phyloP scores from a whole-genome alignment of 345 rosid species.

The Euphorbia tirucalli region DNA sequence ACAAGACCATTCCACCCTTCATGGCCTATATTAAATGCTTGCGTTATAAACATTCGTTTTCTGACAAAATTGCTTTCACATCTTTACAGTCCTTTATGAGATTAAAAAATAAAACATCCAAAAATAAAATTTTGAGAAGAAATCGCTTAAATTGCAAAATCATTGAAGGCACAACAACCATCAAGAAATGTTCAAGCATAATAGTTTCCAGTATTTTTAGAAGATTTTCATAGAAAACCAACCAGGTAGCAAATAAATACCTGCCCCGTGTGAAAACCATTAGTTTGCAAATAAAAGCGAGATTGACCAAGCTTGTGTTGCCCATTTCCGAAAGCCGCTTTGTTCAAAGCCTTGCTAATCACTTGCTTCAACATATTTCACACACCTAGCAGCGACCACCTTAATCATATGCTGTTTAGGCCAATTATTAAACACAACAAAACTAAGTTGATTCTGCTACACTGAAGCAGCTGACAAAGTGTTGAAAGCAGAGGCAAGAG shows the following conservation, averaged over 20 bases:
- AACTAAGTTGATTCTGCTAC: not conserved
- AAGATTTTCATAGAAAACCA: not conserved
- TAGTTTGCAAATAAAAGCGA: constrained; percentile 30
- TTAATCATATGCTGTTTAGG: not conserved
- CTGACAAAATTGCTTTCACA: not conserved
- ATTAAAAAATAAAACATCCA: not conserved
- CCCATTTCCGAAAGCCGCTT: constrained; percentile 24
- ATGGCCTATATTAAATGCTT: not conserved
- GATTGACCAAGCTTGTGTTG: constrained; percentile 37
- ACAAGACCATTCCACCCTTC: not conserved
- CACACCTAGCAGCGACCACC: constrained; percentile 12
- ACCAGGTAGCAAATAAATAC: constrained; percentile 21
- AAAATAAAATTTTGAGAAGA: not conserved
- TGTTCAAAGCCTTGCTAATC: constrained; percentile 32
- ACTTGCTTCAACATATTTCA: constrained; percentile 51
- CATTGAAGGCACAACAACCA: not conserved
- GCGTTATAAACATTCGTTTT: not conserved
- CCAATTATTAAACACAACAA: not conserved
- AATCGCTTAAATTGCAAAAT: not conserved
- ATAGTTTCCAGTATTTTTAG: not conserved
- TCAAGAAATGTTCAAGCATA: not conserved
- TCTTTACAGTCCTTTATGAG: not conserved
- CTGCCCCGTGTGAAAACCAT: constrained; percentile 45
- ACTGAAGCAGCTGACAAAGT: not conserved
- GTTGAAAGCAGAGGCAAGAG: not conserved